These are phyloP conservation scores for Lagerstroemia fauriei DNA, from an alignment of 441 rosid species.

Conservation along the genomic window DNA sequence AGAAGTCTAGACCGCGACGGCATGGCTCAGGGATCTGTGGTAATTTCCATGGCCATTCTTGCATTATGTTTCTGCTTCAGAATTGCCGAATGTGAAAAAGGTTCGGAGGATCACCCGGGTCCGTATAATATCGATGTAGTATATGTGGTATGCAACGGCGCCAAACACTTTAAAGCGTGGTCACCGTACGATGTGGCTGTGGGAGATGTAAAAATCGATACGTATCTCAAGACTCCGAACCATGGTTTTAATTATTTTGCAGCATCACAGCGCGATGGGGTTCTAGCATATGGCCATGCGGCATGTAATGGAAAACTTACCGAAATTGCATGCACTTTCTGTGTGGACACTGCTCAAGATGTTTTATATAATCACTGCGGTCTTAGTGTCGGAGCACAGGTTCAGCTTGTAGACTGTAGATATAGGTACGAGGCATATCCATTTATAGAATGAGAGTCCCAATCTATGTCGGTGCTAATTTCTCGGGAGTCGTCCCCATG, in stretches of 20 bases:
- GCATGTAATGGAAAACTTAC: background rate
- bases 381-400: background rate
- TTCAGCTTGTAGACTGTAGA: background rate
- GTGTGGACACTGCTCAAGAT: background rate
- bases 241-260: background rate
- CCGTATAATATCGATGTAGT: background rate
- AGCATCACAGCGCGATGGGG: background rate
- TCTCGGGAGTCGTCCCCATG: no score
- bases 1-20: background rate
- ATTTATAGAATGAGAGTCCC: background rate
- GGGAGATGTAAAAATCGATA: background rate
- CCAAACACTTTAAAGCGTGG: background rate
- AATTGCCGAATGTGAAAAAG: background rate
- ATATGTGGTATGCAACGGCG: background rate
- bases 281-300: background rate
- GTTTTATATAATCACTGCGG: background rate
- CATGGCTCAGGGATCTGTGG: background rate
- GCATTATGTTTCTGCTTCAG: background rate
- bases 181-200: background rate
- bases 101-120: background rate
- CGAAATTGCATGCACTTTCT: background rate
- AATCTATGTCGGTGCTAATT: no score
- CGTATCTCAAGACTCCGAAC: background rate
- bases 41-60: no score
- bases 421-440: background rate